A percentile compares a stretch with the other conserved stretches of the same genome.
These are phyloP conservation scores for Rhododendron simsii DNA, from an alignment of 148 eudicot species.

Conservation along the genomic window DNA sequence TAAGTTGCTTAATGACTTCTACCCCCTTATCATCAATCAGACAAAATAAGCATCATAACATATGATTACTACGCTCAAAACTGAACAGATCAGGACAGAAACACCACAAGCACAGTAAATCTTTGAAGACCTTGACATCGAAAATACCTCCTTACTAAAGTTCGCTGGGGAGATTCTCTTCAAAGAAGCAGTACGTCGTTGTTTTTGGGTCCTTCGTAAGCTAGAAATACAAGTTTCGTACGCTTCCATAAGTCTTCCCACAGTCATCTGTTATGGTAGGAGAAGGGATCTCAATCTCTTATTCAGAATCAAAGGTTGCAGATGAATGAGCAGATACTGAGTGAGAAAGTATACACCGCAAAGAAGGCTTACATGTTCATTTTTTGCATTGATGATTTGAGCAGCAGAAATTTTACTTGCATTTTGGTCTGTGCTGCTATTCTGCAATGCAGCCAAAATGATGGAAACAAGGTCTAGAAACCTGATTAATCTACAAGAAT, in stretches of 20 bases:
- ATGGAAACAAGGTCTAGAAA: background rate
- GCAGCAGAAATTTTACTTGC: constrained; percentile 26
- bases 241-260: constrained; percentile 52
- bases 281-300: constrained; percentile 11
- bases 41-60: background rate
- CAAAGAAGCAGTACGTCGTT: constrained; percentile 53
- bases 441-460: constrained; percentile 35
- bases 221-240: constrained; percentile 61
- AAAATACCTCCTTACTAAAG: constrained; percentile 85
- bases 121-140: background rate
- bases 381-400: constrained; percentile 24
- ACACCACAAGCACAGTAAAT: background rate
- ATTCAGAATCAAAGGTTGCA: background rate
- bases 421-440: constrained; percentile 25
- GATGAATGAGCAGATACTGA: constrained; percentile 4
- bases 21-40: constrained; percentile 4
- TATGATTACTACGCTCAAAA: background rate
- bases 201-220: constrained; percentile 58
- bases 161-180: constrained; percentile 72
- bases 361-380: constrained; percentile 40
- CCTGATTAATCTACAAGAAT: background rate
- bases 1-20: background rate
- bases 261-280: constrained; percentile 49
- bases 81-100: background rate
- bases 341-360: background rate